A percentile compares a stretch with the other conserved stretches of the same genome.
Evolutionary conservation across 2,329 filamentous ascomycete genomes (phyloP).

Genomic region (Tolypocladium tropicale): DNA sequence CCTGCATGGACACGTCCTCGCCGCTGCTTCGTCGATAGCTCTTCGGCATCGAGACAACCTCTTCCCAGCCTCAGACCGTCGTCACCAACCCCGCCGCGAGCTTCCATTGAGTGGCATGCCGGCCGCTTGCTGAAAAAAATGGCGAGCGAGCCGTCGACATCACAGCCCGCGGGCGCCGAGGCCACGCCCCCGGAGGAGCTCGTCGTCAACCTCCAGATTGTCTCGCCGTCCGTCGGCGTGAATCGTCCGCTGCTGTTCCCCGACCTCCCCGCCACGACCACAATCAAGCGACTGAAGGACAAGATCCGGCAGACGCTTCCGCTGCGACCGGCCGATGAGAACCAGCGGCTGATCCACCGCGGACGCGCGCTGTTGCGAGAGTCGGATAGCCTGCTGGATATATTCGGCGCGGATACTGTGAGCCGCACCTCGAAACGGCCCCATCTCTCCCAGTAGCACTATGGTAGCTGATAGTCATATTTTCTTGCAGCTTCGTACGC

Average conservation of each 20-base stretch:
- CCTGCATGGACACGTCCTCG: conserved; percentile 4
- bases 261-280: conserved; percentile 37
- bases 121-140: conserved; percentile 20
- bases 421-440: conserved; percentile 9
- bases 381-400: conserved; percentile 41
- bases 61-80: neutral
- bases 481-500: conserved; percentile 26
- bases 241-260: conserved; percentile 39
- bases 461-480: conserved; percentile 4
- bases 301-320: conserved; percentile 43
- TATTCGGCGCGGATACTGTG: conserved; percentile 47
- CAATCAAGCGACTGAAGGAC: conserved; percentile 46
- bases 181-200: conserved; percentile 19
- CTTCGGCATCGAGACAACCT: neutral
- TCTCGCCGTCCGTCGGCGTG: conserved; percentile 48
- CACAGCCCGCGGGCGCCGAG: conserved; percentile 13
- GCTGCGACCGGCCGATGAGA: conserved; percentile 39
- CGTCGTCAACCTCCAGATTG: conserved; percentile 44
- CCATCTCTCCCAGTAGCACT: conserved; percentile 1
- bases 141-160: conserved; percentile 25
- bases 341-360: conserved; percentile 50
- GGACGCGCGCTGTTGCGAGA: conserved; percentile 46
- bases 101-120: conserved; percentile 12
- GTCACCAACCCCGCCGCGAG: neutral
- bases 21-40: neutral